phyloP scores from a whole-genome alignment of 2,329 filamentous ascomycete genomes.

The Rhynchosporium graminicola region DNA sequence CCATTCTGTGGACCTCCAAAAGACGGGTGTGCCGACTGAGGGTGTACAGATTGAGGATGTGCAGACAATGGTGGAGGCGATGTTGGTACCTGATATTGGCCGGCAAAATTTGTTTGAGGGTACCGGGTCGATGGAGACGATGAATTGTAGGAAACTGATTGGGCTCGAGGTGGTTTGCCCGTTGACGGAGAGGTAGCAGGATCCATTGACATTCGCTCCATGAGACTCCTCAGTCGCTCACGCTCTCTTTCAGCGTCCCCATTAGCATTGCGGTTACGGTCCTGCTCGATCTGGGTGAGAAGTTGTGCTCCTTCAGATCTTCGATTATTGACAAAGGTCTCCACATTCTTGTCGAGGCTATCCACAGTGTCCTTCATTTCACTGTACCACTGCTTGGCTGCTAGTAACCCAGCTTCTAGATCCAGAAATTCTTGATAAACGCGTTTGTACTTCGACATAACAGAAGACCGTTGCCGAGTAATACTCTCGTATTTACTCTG shows the following conservation, averaged over 20 bases:
- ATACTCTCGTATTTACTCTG: conserved; percentile 93
- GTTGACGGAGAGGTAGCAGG: conserved; percentile 47
- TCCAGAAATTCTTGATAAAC: conserved; percentile 93
- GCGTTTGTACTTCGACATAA: conserved; percentile 85
- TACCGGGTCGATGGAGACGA: conserved; percentile 48
- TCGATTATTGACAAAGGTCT: conserved; percentile 94
- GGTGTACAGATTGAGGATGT: conserved; percentile 44
- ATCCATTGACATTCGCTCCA: conserved; percentile 96
- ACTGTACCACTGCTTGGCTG: conserved; percentile 89
- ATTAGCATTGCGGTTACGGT: conserved; percentile 36
- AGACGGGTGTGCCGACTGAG: conserved; percentile 45
- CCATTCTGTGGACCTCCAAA: conserved; percentile 46
- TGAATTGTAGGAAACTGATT: conserved; percentile 41
- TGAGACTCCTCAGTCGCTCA: conserved; percentile 81
- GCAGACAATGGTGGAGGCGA: conserved; percentile 50
- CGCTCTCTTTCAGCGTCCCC: conserved; percentile 71
- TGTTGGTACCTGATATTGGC: conserved; percentile 60
- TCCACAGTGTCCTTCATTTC: conserved; percentile 96
- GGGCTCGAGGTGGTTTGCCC: conserved; percentile 41
- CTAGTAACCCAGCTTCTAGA: conserved; percentile 78
- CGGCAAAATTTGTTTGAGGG: conserved; percentile 54
- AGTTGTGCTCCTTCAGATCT: conserved; percentile 88
- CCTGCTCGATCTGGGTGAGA: conserved; percentile 69
- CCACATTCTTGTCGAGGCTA: conserved; percentile 91
- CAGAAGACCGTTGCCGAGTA: conserved; percentile 76